Base-by-base conservation (phyloP, 257 asterid genomes). In the Plantago elongata region DNA sequence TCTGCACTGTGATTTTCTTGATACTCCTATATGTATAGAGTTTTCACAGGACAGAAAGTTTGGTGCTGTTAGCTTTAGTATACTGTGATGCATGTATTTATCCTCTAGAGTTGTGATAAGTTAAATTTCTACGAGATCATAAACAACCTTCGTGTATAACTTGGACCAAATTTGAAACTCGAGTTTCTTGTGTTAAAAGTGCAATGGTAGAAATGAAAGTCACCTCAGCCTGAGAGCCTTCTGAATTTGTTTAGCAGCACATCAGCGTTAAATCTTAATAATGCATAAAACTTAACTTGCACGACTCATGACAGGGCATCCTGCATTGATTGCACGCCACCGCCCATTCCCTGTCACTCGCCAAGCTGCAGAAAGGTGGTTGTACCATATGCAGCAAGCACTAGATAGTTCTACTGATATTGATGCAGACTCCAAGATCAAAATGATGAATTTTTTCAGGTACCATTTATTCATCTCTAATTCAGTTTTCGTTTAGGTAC, bases 321-420 rank as follows among this genome's bases (percentile, higher is more conserved):
- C 97, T 12, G 97, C 99, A 49, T 60, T 92, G 83, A 92, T 92
- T 75, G 99, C 80, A 14, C 97, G 99, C 11, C 99, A 92, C 75
- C 90, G 96, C 27, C 99, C 96, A 18, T 92, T 92, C 65, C 89
- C 95, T 0, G 96, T 92, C 57, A 89, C 96, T 50, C 97, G 65
- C 70, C 76, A 57, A 76, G 99, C 99, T 51, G 97, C 97, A 64
- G 95, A 84, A 74, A 81, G 99, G 85, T 89, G 97, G 99, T 61
- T 92, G 71, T 83, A 92, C 76, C 99, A 92, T 78, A 89, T 89
- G 99, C 91, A 83, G 71, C 89, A 75, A 59, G 94, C 97, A 57
- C 57, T 92, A 51, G 95, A 89, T 72, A 70, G 70, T 68, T 72
- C 77, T 48, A 37, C 76, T 7, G 90, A 83, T 60, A 86, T 92